phyloP scores from a whole-genome alignment of 1,284 basidiomycete genomes.

The Rhizopogon hawkerae region DNA sequence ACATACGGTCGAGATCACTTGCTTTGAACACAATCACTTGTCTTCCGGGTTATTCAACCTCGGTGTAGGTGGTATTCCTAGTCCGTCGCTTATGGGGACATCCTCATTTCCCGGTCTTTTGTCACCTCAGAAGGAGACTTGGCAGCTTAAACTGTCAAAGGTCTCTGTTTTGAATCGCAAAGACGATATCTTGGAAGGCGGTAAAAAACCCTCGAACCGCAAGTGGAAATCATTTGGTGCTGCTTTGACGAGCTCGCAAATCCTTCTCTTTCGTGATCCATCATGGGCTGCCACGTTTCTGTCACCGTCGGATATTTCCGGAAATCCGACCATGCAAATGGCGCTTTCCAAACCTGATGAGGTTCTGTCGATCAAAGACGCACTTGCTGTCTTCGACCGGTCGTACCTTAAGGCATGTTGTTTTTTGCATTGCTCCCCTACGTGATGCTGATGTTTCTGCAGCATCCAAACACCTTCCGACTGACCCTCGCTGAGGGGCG shows the following conservation, averaged over 20 bases:
- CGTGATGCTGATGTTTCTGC: conserved; percentile 12
- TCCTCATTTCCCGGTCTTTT: conserved; percentile 15
- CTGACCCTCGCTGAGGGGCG: conserved; percentile 70
- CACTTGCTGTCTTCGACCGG: conserved; percentile 73
- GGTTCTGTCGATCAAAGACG: conserved; percentile 70
- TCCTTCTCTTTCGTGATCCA: conserved; percentile 87
- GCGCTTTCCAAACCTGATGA: conserved; percentile 81
- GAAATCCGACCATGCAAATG: conserved; percentile 41
- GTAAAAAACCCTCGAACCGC: conserved; percentile 65
- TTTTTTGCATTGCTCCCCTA: not conserved
- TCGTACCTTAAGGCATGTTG: conserved; percentile 62
- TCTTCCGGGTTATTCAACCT: conserved; percentile 44
- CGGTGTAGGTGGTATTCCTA: conserved; percentile 30
- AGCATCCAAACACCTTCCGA: conserved; percentile 73
- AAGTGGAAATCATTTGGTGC: conserved; percentile 90
- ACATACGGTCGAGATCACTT: conserved; percentile 49
- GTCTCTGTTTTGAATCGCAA: conserved; percentile 79
- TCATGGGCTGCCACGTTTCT: conserved; percentile 57
- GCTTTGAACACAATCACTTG: conserved; percentile 31
- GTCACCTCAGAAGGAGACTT: conserved; percentile 28
- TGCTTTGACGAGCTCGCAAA: conserved; percentile 82
- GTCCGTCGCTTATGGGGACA: conserved; percentile 19
- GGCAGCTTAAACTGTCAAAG: conserved; percentile 71
- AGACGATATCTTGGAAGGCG: conserved; percentile 71
- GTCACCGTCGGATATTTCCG: conserved; percentile 38